Conservation (phyloP, 2,329 filamentous ascomycete species). For the Colletotrichum nymphaeae region DNA sequence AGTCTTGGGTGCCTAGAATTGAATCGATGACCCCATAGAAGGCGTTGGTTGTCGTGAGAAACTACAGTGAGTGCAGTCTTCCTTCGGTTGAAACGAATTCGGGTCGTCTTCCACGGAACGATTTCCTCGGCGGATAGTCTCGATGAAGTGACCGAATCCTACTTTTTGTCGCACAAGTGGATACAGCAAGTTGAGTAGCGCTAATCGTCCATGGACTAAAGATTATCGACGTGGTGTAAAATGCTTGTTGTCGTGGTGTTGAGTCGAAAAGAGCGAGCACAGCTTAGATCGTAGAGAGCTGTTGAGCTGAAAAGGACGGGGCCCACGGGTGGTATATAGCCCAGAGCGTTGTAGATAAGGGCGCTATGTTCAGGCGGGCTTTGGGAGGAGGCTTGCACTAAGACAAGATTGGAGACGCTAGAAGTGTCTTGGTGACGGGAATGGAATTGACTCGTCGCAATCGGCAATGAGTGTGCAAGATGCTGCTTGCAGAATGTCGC, state of each 20-base stretch:
- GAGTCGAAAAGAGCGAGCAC: neutral
- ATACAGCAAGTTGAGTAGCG: neutral
- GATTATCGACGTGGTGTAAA: neutral
- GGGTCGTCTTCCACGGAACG: neutral
- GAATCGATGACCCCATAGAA: slow-evolving; percentile 7
- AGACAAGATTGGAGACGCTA: slow-evolving; percentile 24
- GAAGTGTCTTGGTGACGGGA: slow-evolving; percentile 36
- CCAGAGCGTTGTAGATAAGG: slow-evolving; percentile 28
- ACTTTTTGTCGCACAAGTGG: neutral
- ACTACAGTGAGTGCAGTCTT: neutral
- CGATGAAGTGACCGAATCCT: neutral
- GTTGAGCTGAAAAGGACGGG: slow-evolving; percentile 13
- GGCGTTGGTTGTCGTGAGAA: neutral
- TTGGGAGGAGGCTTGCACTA: slow-evolving; percentile 31
- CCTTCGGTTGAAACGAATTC: neutral
- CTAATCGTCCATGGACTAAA: neutral
- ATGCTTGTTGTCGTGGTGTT: neutral
- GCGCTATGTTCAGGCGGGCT: neutral
- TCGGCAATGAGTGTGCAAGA: slow-evolving; percentile 22
- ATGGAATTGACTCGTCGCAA: slow-evolving; percentile 37
- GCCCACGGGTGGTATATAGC: slow-evolving; percentile 30
- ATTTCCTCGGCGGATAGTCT: neutral
- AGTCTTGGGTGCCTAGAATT: slow-evolving; percentile 14
- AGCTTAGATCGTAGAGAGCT: neutral
- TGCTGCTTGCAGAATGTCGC: slow-evolving; percentile 34